Percentiles rank a stretch among this genome's conserved stretches.
phyloP scores from a whole-genome alignment of 2,329 filamentous ascomycete genomes.

The Delphinella strobiligena region DNA sequence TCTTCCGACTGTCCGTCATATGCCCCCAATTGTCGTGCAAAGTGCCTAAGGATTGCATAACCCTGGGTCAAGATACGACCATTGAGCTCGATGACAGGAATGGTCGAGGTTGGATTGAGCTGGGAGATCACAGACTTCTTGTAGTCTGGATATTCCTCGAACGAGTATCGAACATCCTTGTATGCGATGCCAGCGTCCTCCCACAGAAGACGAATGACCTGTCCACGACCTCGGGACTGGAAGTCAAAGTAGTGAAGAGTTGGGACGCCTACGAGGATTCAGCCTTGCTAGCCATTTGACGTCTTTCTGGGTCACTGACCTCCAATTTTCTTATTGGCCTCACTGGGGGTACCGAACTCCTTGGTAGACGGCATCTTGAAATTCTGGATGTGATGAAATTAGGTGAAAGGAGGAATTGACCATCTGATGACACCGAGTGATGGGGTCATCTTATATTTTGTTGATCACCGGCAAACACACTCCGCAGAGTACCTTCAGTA shows the following conservation, averaged over 20 bases:
- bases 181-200: constrained; percentile 9
- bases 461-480: too few species aligned
- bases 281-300: background rate
- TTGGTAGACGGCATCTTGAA: constrained; percentile 7
- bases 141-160: constrained; percentile 4
- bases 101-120: constrained; percentile 9
- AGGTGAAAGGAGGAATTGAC: background rate
- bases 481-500: too few species aligned
- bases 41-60: constrained; percentile 21
- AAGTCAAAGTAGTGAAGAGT: constrained; percentile 22
- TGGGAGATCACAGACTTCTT: constrained; percentile 9
- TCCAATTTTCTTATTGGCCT: constrained; percentile 20
- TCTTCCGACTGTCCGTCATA: constrained; percentile 21
- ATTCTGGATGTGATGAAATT: background rate
- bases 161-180: constrained; percentile 4
- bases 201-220: constrained; percentile 18
- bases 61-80: constrained; percentile 21
- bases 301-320: constrained; percentile 7
- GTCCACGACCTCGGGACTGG: constrained; percentile 19
- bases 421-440: too few species aligned
- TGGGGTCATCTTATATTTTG: too few species aligned
- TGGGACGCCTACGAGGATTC: constrained; percentile 12
- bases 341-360: constrained; percentile 12
- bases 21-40: constrained; percentile 15
- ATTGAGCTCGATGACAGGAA: constrained; percentile 9